Conservation (phyloP, 1,284 basidiomycete species). For the Ceratobasidium sp. region DNA sequence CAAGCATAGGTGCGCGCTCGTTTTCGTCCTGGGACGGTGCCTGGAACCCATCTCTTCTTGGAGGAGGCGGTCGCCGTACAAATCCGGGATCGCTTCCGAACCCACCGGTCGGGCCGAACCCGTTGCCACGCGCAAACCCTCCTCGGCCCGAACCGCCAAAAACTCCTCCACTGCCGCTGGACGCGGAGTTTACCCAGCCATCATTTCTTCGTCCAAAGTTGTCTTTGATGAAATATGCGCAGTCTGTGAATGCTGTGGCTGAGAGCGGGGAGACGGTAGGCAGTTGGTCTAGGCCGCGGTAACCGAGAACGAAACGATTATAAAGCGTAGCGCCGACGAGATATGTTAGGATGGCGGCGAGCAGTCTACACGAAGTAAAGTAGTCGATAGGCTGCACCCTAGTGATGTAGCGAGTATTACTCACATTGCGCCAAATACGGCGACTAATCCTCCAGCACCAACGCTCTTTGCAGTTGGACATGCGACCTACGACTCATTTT, state of each 20-base stretch:
- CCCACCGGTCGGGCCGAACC: slow-evolving; percentile 33
- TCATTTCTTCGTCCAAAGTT: slow-evolving; percentile 40
- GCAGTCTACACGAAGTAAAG: slow-evolving; percentile 60
- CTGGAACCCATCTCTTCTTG: slow-evolving; percentile 43
- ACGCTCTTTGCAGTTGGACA: slow-evolving; percentile 72
- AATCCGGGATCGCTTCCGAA: slow-evolving; percentile 28
- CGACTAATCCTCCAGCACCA: slow-evolving; percentile 66
- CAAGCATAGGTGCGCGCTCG: slow-evolving; percentile 38
- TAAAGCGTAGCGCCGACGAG: slow-evolving; percentile 74
- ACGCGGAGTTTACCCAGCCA: slow-evolving; percentile 11
- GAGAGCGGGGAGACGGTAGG: slow-evolving; percentile 59
- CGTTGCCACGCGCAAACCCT: slow-evolving; percentile 34
- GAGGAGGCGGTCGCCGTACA: slow-evolving; percentile 16
- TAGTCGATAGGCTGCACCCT: not conserved
- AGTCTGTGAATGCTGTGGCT: slow-evolving; percentile 35
- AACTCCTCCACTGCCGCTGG: not conserved
- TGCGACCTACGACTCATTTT: slow-evolving; percentile 65
- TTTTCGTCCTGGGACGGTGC: slow-evolving; percentile 12
- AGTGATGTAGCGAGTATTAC: slow-evolving; percentile 50
- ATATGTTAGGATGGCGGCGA: slow-evolving; percentile 70
- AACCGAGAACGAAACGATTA: slow-evolving; percentile 75
- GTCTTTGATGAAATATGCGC: slow-evolving; percentile 37
- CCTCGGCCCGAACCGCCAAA: not conserved
- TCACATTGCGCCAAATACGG: slow-evolving; percentile 69
- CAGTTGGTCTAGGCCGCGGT: slow-evolving; percentile 73